Conservation (phyloP, 2,329 filamentous ascomycete species). For the Sporothrix euskadiensis region DNA sequence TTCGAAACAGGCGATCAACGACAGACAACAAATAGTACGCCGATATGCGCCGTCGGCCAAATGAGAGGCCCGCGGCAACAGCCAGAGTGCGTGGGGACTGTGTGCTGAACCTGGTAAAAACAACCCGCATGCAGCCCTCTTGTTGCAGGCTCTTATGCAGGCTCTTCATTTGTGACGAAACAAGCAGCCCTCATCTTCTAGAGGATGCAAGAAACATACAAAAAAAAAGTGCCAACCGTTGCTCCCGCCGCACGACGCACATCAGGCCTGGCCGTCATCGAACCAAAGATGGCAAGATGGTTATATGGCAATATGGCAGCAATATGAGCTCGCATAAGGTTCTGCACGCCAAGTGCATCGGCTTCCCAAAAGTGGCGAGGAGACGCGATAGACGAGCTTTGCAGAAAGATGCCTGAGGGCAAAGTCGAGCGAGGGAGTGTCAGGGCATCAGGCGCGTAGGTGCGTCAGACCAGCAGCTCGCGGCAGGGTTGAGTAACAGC, state of each 20-base stretch:
- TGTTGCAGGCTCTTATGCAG: constrained; percentile 1
- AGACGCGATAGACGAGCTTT: neutral
- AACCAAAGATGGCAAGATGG: neutral
- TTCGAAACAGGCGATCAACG: neutral
- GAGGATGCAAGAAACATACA: neutral
- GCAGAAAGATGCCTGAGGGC: neutral
- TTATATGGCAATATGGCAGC: neutral
- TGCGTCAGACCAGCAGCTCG: neutral
- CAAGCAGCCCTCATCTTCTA: neutral
- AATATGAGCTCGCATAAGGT: neutral
- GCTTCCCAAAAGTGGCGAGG: constrained; percentile 6
- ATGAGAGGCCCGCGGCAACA: neutral
- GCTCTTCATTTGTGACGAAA: neutral
- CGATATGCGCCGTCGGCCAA: neutral
- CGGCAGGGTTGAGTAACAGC: neutral
- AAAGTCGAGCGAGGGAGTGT: neutral
- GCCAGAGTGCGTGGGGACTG: neutral
- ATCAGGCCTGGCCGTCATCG: neutral
- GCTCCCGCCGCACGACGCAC: neutral
- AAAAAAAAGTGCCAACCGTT: neutral
- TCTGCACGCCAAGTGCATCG: neutral
- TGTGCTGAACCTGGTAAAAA: constrained; percentile 10
- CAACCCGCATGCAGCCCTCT: constrained; percentile 7
- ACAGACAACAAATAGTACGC: neutral
- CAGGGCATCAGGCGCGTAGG: constrained; percentile 11